Base-by-base conservation (phyloP, 1,139 yeast species). In the Sugiyamaella grinbergsii region DNA sequence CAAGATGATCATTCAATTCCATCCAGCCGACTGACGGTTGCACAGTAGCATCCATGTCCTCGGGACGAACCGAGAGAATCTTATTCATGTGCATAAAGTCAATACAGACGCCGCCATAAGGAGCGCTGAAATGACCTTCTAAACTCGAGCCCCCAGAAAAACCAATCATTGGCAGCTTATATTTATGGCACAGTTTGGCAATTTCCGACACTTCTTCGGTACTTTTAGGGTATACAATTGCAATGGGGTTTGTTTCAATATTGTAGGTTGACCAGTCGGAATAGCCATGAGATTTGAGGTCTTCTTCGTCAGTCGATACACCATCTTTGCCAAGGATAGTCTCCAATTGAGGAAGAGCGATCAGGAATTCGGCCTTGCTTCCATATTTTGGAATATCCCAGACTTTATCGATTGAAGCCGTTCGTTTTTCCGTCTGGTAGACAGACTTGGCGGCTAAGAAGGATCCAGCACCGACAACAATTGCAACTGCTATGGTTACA, bases 21-120 rank as follows among this genome's bases (percentile, higher is more conserved):
- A 84, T 87, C 93, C 93, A 85, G 1, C 87, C 85, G n/a, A 85
- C 79, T 18, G 88, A 88, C 1, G 89, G 87, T 68, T 85, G 91
- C 4, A 85, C 89, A 3, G 78, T 79, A 28, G 82, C 75, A 63
- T 85, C 93, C 60, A 85, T 71, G 67, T 85, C 94, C 3, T 77
- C 77, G 50, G 78, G 74, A 62, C 85, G 77, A 37, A 85, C 68
- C 42, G 72, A 72, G 1, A 85, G 39, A n/a, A 85, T 73, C 46
- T 76, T 61, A 62, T 80, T 75, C 90, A 85, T 82, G 51, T 72
- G 72, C 22, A 85, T 64, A 58, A 81, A 64, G 67, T 80, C 86
- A 50, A 86, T 57, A 58, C 77, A 71, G 58, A 83, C 70, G 40
- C 86, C 76, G 54, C 84, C 82, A 50, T 94, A 74, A 0, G 95